A percentile compares a stretch with the other conserved stretches of the same genome.
Conservation (phyloP, 2,329 filamentous ascomycete species). For the Endoconidiophora laricicola region DNA sequence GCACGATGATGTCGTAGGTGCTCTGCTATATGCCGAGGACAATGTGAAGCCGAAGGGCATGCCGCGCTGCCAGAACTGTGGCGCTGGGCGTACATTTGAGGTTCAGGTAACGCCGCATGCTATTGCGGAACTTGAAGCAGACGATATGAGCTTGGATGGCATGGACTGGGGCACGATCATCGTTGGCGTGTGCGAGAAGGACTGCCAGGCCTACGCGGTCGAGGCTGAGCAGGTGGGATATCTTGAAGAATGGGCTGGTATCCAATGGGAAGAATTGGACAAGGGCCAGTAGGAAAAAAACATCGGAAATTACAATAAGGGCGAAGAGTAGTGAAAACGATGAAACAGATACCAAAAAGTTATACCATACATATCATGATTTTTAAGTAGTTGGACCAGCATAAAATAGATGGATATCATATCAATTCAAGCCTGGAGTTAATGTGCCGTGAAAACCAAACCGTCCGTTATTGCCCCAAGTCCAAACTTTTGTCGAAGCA, state of each 20-base stretch:
- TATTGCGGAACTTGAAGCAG: conserved; percentile 73
- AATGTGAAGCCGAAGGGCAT: conserved; percentile 28
- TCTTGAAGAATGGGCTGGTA: conserved; percentile 89
- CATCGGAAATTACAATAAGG: background rate
- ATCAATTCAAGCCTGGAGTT: background rate
- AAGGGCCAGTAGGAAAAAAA: conserved; percentile 20
- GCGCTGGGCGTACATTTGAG: conserved; percentile 64
- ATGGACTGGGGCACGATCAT: conserved; percentile 99
- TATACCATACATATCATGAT: background rate
- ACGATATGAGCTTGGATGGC: conserved; percentile 55
- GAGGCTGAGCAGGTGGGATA: conserved; percentile 53
- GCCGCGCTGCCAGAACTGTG: conserved; percentile 63
- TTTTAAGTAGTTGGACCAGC: background rate
- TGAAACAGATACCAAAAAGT: background rate
- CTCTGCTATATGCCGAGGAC: conserved; percentile 30
- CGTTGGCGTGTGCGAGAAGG: conserved; percentile 63
- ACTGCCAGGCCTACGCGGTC: conserved; percentile 51
- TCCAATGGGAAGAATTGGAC: conserved; percentile 81
- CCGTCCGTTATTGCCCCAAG: too few relatives aligned
- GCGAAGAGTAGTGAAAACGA: background rate
- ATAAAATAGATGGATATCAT: background rate
- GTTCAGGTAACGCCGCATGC: conserved; percentile 82
- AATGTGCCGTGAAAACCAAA: too few relatives aligned
- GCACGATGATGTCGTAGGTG: conserved; percentile 57
- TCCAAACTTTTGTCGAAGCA: background rate